phyloP scores from a whole-genome alignment of 176 grass and related monocot genomes.

The Aechmea fasciata region DNA sequence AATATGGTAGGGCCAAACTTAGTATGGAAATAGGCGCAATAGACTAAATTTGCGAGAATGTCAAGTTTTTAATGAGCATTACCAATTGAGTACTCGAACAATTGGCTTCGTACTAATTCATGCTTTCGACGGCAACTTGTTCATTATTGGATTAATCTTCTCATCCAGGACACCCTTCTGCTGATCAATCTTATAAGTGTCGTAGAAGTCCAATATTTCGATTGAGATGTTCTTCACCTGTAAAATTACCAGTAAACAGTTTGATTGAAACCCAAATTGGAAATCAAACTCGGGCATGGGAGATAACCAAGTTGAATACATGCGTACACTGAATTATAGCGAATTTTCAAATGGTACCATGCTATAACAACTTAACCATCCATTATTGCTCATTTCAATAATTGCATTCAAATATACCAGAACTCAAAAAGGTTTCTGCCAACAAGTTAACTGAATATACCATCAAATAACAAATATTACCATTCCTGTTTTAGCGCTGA shows the following conservation, averaged over 20 bases:
- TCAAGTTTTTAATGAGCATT: not conserved
- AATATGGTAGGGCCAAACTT: not conserved
- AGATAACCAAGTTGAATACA: not conserved
- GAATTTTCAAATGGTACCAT: no score
- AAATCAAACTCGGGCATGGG: not conserved
- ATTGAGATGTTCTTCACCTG: conserved; percentile 91
- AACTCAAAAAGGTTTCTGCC: no score
- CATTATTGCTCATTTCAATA: no score
- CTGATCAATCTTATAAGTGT: conserved; percentile 56
- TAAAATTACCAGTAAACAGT: not conserved
- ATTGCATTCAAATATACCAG: no score
- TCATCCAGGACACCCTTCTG: conserved; percentile 57
- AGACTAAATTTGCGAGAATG: not conserved
- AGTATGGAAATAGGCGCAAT: not conserved
- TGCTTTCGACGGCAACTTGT: conserved; percentile 50
- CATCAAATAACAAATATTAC: no score
- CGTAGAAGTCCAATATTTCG: conserved; percentile 90
- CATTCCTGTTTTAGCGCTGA: no score
- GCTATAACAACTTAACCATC: no score
- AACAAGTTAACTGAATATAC: no score
- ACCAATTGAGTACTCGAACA: not conserved
- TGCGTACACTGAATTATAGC: no score
- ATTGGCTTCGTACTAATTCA: conserved; percentile 16
- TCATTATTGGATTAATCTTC: conserved; percentile 66
- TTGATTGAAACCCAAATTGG: not conserved